Evolutionary conservation across 164 flowering plant genomes (phyloP), one percentile per base, ranked within the genome.

Genomic region (Euptelea pleiosperma): DNA sequence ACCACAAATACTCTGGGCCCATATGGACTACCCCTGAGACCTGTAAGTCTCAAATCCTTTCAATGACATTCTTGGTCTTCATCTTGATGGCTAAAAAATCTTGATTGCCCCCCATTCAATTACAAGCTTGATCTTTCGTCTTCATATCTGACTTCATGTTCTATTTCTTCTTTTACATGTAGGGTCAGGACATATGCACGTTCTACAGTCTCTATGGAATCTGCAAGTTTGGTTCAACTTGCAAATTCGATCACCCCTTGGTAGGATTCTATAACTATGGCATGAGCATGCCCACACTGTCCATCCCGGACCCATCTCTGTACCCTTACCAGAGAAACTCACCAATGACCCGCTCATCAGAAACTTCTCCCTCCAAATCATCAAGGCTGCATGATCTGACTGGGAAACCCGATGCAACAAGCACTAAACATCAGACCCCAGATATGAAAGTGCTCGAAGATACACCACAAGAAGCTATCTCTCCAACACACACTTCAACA

Each of bases 231-330:
- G 97, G 97, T 8, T 75, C 88, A 12, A 60, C 75, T 8, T 90
- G 97, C 77, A 83, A 76, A 74, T 90, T 59, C 47, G 86, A 85
- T 64, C 97, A 87, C 64, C 91, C 91, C 0, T 4, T 74, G 44
- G 46, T 62, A 18, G 79, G 79, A 52, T 73, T 66, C 56, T 70
- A 74, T 41, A 69, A 62, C 64, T 78, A 76, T 31, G 36, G 66
- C 39, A 35, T 77, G 65, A 64, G 66, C 66, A 26, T 76, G 22
- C 81, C 77, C 8, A 29, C 75, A 52, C 37, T 69, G 9, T 57
- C 86, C 48, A 39, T 74, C 2, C 43, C 73, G 19, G 73, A 77
- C 57, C 57, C 79, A 41, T 37, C 79, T 14, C 25, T 43, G 19
- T 39, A 60, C 22, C 66, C 70, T 53, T 70, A 72, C 54, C 75